Evolutionary conservation across 768 basidiomycete genomes (phyloP).

Genomic region (Pseudohyphozyma bogoriensis): DNA sequence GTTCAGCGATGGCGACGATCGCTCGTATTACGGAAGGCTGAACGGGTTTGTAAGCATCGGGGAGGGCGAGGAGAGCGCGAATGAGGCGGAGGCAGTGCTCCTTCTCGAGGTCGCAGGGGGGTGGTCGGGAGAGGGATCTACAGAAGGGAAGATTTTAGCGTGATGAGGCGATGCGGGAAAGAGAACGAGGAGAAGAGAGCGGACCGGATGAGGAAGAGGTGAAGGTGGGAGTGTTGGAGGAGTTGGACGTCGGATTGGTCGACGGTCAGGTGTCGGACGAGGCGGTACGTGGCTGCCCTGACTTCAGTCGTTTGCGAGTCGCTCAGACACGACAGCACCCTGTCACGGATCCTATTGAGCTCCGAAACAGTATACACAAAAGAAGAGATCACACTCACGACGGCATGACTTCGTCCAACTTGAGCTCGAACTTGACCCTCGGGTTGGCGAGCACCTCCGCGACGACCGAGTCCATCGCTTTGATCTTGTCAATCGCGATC

Average conservation of each 20-base stretch:
- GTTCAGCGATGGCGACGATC: constrained; percentile 85
- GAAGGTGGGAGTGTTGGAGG: constrained; percentile 56
- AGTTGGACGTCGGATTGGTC: constrained; percentile 60
- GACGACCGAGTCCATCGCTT: constrained; percentile 42
- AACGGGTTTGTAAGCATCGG: constrained; percentile 10
- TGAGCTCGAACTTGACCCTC: constrained; percentile 65
- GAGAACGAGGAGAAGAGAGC: constrained; percentile 26
- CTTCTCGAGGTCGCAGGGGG: constrained; percentile 69
- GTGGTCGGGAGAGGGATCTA: constrained; percentile 57
- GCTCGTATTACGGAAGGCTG: constrained; percentile 73
- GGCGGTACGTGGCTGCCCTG: constrained; percentile 70
- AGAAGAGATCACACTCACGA: constrained; percentile 50
- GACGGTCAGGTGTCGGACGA: constrained; percentile 66
- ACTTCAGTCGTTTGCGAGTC: constrained; percentile 63
- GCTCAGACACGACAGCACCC: constrained; percentile 57
- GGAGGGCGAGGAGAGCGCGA: constrained; percentile 44
- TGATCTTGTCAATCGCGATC: neutral
- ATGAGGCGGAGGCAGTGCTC: constrained; percentile 88
- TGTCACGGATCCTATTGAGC: neutral
- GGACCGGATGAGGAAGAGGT: constrained; percentile 86
- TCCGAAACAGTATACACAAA: neutral
- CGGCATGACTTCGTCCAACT: constrained; percentile 57
- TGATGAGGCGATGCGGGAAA: neutral
- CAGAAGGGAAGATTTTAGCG: constrained; percentile 6
- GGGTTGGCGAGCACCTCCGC: constrained; percentile 57